phyloP scores from a whole-genome alignment of 2,329 filamentous ascomycete species.

The Phoma sp. region DNA sequence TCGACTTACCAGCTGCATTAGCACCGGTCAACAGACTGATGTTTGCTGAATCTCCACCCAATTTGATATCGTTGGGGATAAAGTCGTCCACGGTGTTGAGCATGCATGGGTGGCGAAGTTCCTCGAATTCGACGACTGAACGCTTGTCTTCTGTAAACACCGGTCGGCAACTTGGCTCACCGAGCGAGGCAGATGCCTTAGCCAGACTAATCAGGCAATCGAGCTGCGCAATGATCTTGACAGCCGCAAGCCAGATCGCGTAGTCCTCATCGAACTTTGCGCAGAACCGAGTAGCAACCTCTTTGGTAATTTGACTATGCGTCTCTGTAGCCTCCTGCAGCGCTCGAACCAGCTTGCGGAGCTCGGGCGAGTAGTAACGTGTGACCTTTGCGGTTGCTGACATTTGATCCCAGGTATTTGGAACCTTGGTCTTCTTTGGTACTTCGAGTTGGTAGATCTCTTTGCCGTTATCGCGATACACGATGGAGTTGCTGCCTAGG shows the following conservation, averaged over 20 bases:
- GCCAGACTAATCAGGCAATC: constrained; percentile 95
- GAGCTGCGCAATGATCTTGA: constrained; percentile 87
- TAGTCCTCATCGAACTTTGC: constrained; percentile 88
- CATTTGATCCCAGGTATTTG: constrained; percentile 93
- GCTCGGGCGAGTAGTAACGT: constrained; percentile 88
- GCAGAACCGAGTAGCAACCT: constrained; percentile 83
- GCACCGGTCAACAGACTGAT: constrained; percentile 93
- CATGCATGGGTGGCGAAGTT: constrained; percentile 95
- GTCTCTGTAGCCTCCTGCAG: constrained; percentile 94
- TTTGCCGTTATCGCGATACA: constrained; percentile 79
- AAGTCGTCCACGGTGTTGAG: constrained; percentile 88
- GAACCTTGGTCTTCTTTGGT: constrained; percentile 84
- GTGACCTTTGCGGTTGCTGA: constrained; percentile 89
- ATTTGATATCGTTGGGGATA: constrained; percentile 90
- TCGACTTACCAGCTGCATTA: constrained; percentile 97
- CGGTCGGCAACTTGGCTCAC: constrained; percentile 86
- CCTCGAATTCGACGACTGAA: constrained; percentile 87
- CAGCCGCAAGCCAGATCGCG: constrained; percentile 82
- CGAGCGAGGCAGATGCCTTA: constrained; percentile 82
- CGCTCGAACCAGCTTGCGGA: constrained; percentile 80
- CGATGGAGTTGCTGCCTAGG: constrained; percentile 70
- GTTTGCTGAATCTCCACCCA: constrained; percentile 81
- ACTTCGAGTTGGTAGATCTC: constrained; percentile 96
- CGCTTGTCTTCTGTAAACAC: constrained; percentile 84
- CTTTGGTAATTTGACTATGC: constrained; percentile 87